phyloP scores from a whole-genome alignment of 257 asterid species.

The Verbena officinalis region DNA sequence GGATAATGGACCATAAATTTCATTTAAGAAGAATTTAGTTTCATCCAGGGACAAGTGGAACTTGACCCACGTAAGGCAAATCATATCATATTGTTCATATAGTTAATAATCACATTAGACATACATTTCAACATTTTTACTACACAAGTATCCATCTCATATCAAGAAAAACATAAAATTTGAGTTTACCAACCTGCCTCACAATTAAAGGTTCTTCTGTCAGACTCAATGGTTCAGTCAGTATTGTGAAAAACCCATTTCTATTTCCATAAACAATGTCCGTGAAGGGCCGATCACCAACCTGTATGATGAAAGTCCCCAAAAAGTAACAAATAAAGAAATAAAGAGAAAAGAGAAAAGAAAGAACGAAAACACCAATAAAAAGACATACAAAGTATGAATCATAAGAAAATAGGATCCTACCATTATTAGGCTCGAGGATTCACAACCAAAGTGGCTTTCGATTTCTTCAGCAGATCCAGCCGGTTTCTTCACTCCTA shows the following conservation, averaged over 20 bases:
- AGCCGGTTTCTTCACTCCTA: constrained; percentile 86
- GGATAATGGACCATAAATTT: too few relatives aligned
- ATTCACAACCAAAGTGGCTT: constrained; percentile 78
- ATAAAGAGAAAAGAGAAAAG: not conserved
- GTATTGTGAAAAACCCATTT: constrained; percentile 80
- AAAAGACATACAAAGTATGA: too few relatives aligned
- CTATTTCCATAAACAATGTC: constrained; percentile 88
- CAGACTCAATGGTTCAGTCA: constrained; percentile 81
- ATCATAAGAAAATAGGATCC: too few relatives aligned
- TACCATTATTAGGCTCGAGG: constrained; percentile 91
- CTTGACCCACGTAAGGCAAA: too few relatives aligned
- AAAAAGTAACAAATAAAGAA: constrained; percentile 1
- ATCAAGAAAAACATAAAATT: not conserved
- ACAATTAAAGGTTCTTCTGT: constrained; percentile 86
- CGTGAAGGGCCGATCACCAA: constrained; percentile 97
- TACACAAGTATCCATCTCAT: not conserved
- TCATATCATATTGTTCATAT: too few relatives aligned
- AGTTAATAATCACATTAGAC: too few relatives aligned
- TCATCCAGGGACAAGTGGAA: too few relatives aligned
- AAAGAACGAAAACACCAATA: constrained; percentile 2
- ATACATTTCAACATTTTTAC: not conserved
- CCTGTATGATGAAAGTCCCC: constrained; percentile 50
- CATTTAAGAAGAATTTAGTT: too few relatives aligned
- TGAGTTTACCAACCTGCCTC: constrained; percentile 59
- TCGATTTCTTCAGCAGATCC: constrained; percentile 94